Percentiles rank a stretch among this genome's conserved stretches.
These are phyloP conservation scores for Friedmanniomyces endolithicus DNA, from an alignment of 495 filamentous ascomycete genomes.

Conservation along the genomic window DNA sequence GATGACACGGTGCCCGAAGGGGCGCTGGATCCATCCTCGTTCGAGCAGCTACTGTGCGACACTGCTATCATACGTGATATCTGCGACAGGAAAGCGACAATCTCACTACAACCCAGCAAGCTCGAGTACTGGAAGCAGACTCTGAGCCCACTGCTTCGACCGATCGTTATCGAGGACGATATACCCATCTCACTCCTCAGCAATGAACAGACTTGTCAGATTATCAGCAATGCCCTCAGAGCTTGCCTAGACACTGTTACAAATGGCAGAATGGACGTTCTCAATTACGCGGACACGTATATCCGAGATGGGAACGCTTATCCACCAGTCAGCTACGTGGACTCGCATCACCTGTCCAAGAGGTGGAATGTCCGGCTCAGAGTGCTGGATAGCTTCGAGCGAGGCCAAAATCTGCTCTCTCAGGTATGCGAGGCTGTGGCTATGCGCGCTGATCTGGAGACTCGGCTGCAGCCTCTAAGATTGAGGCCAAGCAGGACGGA, in stretches of 20 bases:
- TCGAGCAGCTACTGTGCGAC: constrained; percentile 12
- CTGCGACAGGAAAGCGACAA: neutral
- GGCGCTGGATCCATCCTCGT: constrained; percentile 4
- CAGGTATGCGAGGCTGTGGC: neutral
- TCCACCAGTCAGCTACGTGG: neutral
- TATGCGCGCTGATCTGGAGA: neutral
- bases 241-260: neutral
- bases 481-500: no score
- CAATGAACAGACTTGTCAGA: neutral
- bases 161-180: neutral
- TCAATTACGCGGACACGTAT: neutral
- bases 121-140: neutral
- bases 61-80: constrained; percentile 2
- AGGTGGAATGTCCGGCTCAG: neutral
- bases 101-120: neutral
- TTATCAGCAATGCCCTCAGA: neutral
- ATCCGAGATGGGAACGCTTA: neutral
- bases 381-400: neutral
- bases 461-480: neutral
- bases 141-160: neutral
- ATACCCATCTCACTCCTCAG: neutral
- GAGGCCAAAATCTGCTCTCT: neutral
- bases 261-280: neutral
- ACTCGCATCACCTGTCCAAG: neutral
- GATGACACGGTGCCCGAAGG: neutral